Evolutionary conservation across 257 asterid species (phyloP).

Genomic region (Jacaranda copaia): DNA sequence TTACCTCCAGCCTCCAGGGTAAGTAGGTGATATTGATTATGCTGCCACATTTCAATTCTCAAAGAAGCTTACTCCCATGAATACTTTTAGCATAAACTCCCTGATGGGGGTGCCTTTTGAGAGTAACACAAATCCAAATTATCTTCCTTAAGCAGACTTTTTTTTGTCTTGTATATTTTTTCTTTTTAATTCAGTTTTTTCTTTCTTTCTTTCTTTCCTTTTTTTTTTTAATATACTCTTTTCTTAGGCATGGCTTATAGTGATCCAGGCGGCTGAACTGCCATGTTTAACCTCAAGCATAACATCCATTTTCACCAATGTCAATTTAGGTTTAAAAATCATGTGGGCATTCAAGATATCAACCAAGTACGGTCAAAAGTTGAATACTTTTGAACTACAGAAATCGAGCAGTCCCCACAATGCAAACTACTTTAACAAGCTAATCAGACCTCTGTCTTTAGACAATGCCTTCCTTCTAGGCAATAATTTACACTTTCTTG

Average conservation of each 20-base stretch:
- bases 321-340: neutral
- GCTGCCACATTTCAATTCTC: neutral
- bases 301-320: neutral
- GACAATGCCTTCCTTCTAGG: neutral
- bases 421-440: neutral
- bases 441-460: neutral
- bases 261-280: neutral
- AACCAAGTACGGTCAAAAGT: neutral
- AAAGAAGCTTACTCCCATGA: neutral
- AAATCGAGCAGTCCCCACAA: neutral
- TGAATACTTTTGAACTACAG: neutral
- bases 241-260: too few relatives aligned
- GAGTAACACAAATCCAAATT: neutral
- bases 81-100: neutral
- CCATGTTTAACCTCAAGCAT: neutral
- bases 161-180: neutral
- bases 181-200: too few relatives aligned
- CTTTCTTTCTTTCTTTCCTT: too few relatives aligned
- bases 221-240: too few relatives aligned
- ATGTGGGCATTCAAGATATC: conserved; percentile 11
- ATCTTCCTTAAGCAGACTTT: neutral
- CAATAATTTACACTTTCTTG: conserved; percentile 9
- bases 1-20: too few relatives aligned
- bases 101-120: neutral
- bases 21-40: conserved; percentile 2